Conservation (phyloP, 2,329 filamentous ascomycete species). For the Colletotrichum scovillei region DNA sequence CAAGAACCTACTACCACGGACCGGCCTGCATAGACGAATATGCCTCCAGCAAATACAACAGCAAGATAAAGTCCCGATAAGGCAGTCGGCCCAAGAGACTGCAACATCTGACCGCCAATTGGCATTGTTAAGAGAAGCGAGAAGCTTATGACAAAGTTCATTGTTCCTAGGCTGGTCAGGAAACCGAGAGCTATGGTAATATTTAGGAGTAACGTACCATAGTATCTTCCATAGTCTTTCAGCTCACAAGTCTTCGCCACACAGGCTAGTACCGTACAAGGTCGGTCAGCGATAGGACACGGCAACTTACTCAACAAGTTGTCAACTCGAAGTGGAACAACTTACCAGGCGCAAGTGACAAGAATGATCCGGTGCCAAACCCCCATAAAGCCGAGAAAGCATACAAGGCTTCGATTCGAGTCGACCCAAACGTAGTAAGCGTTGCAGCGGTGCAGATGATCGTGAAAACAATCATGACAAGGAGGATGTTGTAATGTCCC, state of each 20-base stretch:
- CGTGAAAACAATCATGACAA: slow-evolving; percentile 38
- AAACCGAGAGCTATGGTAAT: background rate
- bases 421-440: slow-evolving; percentile 57
- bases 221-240: slow-evolving; percentile 52
- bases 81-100: slow-evolving; percentile 54
- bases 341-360: background rate
- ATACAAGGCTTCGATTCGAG: slow-evolving; percentile 52
- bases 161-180: slow-evolving; percentile 41
- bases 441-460: slow-evolving; percentile 52
- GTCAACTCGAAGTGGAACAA: background rate
- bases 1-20: slow-evolving; percentile 3
- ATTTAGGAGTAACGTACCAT: background rate
- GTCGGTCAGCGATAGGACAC: background rate
- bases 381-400: slow-evolving; percentile 58
- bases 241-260: slow-evolving; percentile 58
- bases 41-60: slow-evolving; percentile 49
- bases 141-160: slow-evolving; percentile 58
- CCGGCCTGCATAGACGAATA: slow-evolving; percentile 43
- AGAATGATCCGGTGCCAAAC: slow-evolving; percentile 56
- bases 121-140: slow-evolving; percentile 57
- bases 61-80: slow-evolving; percentile 58
- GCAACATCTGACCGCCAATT: slow-evolving; percentile 55
- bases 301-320: too few relatives aligned
- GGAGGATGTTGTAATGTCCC: slow-evolving; percentile 58
- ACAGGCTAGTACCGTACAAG: slow-evolving; percentile 48